Conservation (phyloP, 2,329 filamentous ascomycete genomes). For the Paracoccidioides brasiliensis region DNA sequence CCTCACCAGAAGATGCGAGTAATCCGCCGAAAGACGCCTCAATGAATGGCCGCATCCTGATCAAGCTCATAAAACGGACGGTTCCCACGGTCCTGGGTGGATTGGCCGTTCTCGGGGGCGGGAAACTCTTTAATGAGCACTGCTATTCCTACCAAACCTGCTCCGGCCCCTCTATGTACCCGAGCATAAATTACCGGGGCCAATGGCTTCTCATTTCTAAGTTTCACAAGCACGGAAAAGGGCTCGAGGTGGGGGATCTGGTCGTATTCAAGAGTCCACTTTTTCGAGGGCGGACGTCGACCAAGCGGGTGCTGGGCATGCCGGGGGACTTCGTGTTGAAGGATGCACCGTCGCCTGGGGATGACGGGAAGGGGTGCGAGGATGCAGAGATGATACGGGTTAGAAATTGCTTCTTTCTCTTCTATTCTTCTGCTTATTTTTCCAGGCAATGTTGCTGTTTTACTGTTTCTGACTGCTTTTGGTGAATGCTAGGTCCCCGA, state of each 20-base stretch:
- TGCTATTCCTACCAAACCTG: constrained; percentile 47
- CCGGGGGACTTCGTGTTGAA: constrained; percentile 45
- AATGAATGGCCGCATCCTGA: background rate
- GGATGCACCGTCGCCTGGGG: constrained; percentile 26
- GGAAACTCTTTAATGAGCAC: constrained; percentile 40
- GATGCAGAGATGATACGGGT: constrained; percentile 39
- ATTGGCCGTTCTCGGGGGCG: constrained; percentile 24
- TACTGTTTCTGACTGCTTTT: constrained; percentile 3
- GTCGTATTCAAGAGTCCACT: constrained; percentile 67
- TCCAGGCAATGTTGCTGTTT: background rate
- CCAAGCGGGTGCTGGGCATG: constrained; percentile 70
- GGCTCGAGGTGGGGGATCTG: constrained; percentile 65
- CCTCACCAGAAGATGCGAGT: constrained; percentile 5
- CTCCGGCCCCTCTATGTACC: constrained; percentile 75
- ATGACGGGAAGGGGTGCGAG: constrained; percentile 15
- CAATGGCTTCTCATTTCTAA: constrained; percentile 59
- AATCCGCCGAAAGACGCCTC: background rate
- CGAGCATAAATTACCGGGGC: constrained; percentile 57
- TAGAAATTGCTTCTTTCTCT: constrained; percentile 8
- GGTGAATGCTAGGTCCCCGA: constrained; percentile 53
- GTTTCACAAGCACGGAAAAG: constrained; percentile 54
- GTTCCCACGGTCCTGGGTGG: constrained; percentile 20
- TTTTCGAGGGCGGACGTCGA: constrained; percentile 45
- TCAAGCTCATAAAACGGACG: constrained; percentile 5
- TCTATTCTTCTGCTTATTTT: background rate